Base-by-base conservation (phyloP, 306 rosid species). In the Psophocarpus tetragonolobus region DNA sequence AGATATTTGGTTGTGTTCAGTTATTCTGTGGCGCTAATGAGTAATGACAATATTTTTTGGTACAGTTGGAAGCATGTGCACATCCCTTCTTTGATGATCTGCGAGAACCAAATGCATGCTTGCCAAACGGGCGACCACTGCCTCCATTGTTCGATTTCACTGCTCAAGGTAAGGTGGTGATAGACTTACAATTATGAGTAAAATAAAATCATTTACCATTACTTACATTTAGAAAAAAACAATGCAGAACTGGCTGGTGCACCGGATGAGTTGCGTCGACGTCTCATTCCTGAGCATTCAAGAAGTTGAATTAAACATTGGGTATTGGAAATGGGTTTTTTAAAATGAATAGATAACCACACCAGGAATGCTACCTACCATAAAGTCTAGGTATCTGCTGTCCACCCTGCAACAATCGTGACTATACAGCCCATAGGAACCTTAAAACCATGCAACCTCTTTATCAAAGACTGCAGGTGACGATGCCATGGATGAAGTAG, bases 21-120 rank as follows among this genome's bases (percentile, higher is more conserved):
- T 13, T 39, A 41, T 54, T 36, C 17, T 54, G 50, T 76, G 69
- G 65, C 73, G 20, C 13, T 60, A 20, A 70, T 63, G 8, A 63
- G 69, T n/a, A n/a, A n/a, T n/a, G n/a, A n/a, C n/a, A n/a, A n/a
- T 47, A 50, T 58, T 35, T 66, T 58, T 36, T 45, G 35, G 65
- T 79, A 51, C 86, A 94, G 98, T 84, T 94, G 93, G 98, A 90
- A 42, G 98, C 98, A 15, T 94, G 98, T 72, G 91, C 97, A 0
- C 98, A 92, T 61, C 91, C 97, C 15, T 92, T 94, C 91, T 94
- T 94, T 74, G 94, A 94, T 60, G 97, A 88, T 74, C 90, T 94
- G 83, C 83, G 98, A 74, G 86, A 87, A 61, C 93, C 94, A 32
- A 90, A 87, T 54, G 84, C 83, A 20, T 58, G 84, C 77, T 87